Evolutionary conservation across 768 basidiomycete species (phyloP), one percentile per base, ranked within the genome.

Genomic region (Tylopilus sp.): DNA sequence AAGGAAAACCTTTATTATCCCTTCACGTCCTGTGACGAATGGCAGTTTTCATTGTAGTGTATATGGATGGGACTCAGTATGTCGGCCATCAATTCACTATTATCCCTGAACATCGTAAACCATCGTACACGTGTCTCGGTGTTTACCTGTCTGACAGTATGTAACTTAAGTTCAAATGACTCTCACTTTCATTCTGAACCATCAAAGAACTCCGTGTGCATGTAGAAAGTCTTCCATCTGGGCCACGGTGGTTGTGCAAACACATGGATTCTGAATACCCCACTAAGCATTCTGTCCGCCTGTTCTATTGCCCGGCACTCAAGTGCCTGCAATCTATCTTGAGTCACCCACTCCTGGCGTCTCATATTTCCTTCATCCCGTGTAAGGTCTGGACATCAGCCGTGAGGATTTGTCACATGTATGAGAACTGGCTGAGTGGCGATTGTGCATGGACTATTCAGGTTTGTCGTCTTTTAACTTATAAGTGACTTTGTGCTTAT

Each of bases 261-360:
- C 1, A 0, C 1, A 0, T 56, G 31, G 3, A 33, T 13, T 13
- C 5, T 11, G 31, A 33, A 16, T 4, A 4, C 16, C 31, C 12
- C 10, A 67, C 65, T 14, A 72, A 70, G 30, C 57, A 55, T 1
- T 52, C 53, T 0, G 12, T 69, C n/a, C 13, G 40, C 19, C 53
- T 74, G 3, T 71, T 58, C 52, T 73, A 73, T 54, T 55, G 55
- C 11, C 53, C 64, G 46, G 43, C 62, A 4, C 26, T 73, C 7
- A 53, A 72, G 14, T 73, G 68, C 24, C 4, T 33, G 11, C 31
- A 33, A 13, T 6, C 31, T 33, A 4, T 33, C 31, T 13, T 33
- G 31, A 33, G 10, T 73, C 29, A 50, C 50, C 71, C 65, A 1
- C 45, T 66, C 1, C 31, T 74, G 1, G 38, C 56, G 14, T 58